Base-by-base conservation (phyloP, 345 rosid species). In the Rhodamnia rubescens region DNA sequence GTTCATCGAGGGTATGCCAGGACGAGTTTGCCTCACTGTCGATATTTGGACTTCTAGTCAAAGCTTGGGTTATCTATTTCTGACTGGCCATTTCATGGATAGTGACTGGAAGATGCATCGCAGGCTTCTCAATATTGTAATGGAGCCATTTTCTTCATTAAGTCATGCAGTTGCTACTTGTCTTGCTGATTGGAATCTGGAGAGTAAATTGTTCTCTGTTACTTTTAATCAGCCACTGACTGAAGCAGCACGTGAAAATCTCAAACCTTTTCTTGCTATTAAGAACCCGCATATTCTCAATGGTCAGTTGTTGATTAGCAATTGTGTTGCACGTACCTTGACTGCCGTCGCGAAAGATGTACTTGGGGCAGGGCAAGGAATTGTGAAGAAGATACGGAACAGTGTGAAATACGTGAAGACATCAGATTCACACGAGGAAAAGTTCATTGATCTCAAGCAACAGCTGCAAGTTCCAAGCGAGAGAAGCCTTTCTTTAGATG, bases 391-490 rank as follows among this genome's bases (percentile, higher is more conserved):
- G 88, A 92, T 97, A 87, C 90, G 98, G 36, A 92, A 94, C 74
- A 91, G 95, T 92, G 98, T 95, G 14, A 97, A 95, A 88, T 92
- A 94, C 22, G 98, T 97, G 88, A 94, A 95, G 90, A 93, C 93
- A 27, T 95, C 98, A 21, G 95, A 97, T 81, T 94, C 95, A 20
- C 95, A 92, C 1, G 98, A 95, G 90, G 98, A 95, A 83, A 97
- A 93, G 91, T 97, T 97, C 89, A 82, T 94, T 75, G 98, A 94
- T 90, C 95, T 97, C 81, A 97, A 93, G 91, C 92, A 93, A 85
- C 98, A 94, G 85, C 98, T 97, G 88, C 98, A 95, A 87, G 97
- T 95, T 59, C 98, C 95, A 6, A 95, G 93, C 24, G 96, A 94
- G 44, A 92, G 90, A 89, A 90, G 85, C 84, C 95, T 95, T 16